phyloP scores from a whole-genome alignment of 306 rosid species.

The Parietaria judaica region DNA sequence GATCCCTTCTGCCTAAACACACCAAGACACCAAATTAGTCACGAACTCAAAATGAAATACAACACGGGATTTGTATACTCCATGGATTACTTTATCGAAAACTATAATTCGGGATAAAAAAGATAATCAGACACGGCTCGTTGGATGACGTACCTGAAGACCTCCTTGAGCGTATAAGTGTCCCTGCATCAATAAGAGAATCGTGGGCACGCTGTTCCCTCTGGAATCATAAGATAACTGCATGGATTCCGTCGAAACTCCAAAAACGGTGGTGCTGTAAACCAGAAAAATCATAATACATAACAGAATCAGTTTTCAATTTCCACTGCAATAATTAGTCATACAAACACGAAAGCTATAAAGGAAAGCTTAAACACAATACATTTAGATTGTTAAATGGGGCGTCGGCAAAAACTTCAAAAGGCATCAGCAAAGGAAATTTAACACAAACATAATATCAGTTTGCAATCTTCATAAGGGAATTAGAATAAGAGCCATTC shows the following conservation, averaged over 20 bases:
- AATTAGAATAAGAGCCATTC: background rate
- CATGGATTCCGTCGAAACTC: slow-evolving; percentile 95
- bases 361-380: background rate
- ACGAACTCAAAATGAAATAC: background rate
- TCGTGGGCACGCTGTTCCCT: slow-evolving; percentile 91
- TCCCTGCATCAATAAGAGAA: slow-evolving; percentile 79
- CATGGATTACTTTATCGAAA: background rate
- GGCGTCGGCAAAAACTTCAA: no score
- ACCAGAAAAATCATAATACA: slow-evolving; percentile 13
- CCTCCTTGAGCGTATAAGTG: slow-evolving; percentile 75
- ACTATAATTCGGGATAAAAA: slow-evolving; percentile 1
- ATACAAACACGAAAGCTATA: background rate
- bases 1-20: slow-evolving; percentile 76
- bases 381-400: no score
- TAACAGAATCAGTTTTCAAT: background rate
- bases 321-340: background rate
- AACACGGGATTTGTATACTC: slow-evolving; percentile 1
- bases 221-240: slow-evolving; percentile 75
- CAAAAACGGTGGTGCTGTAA: slow-evolving; percentile 76
- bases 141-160: slow-evolving; percentile 43
- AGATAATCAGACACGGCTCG: background rate
- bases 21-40: background rate
- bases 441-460: background rate
- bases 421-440: background rate
- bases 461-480: background rate